Evolutionary conservation across 2,329 filamentous ascomycete species (phyloP).

Genomic region (Fusarium chaquense): DNA sequence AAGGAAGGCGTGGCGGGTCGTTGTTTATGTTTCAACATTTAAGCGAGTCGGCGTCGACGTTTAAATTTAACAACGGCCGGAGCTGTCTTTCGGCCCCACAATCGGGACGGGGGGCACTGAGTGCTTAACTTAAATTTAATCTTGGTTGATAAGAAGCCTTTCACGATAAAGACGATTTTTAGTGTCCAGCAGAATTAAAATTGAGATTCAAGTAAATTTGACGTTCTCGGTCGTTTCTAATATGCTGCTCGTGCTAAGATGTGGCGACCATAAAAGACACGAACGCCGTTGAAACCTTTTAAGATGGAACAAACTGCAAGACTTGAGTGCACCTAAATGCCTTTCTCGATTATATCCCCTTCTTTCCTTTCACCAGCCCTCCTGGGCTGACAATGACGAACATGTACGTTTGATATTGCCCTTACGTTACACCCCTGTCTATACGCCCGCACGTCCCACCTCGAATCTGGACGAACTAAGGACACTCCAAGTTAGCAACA

Average conservation of each 20-base stretch:
- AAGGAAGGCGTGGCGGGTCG: constrained; percentile 21
- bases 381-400: neutral
- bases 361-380: neutral
- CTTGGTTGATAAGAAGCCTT: neutral
- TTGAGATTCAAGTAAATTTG: neutral
- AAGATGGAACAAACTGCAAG: neutral
- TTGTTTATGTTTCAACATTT: constrained; percentile 8
- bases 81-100: constrained; percentile 21
- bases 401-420: neutral
- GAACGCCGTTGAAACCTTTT: neutral
- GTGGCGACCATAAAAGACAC: neutral
- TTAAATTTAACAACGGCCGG: constrained; percentile 21
- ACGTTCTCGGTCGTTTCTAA: neutral
- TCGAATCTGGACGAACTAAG: constrained; percentile 24
- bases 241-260: neutral
- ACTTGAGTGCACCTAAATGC: neutral
- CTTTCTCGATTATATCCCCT: neutral
- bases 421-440: constrained; percentile 18
- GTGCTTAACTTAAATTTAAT: constrained; percentile 20
- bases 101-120: constrained; percentile 9
- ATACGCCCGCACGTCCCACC: constrained; percentile 26
- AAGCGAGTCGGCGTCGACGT: constrained; percentile 13
- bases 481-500: constrained; percentile 21
- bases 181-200: too few species aligned
- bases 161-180: neutral